These are phyloP conservation scores for Wilcoxina mikolae DNA, from an alignment of 495 filamentous ascomycete genomes.

Conservation along the genomic window DNA sequence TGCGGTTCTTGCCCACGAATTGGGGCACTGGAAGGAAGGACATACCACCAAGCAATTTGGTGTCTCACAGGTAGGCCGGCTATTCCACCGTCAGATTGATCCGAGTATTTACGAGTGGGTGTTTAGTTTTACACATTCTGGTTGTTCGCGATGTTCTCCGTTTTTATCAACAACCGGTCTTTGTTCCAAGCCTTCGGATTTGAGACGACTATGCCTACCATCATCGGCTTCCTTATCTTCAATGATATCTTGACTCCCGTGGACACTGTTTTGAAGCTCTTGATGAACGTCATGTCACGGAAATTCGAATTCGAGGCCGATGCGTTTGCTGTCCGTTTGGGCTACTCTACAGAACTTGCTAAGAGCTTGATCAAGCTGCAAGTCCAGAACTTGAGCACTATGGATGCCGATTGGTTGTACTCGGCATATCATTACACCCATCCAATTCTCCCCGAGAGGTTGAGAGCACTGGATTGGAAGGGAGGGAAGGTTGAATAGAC, in stretches of 20 bases:
- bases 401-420: constrained; percentile 98
- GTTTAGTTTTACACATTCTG: constrained; percentile 85
- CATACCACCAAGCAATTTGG: constrained; percentile 87
- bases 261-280: constrained; percentile 77
- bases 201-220: constrained; percentile 66
- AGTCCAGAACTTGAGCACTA: constrained; percentile 91
- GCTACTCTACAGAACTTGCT: constrained; percentile 74
- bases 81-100: background rate
- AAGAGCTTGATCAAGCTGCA: constrained; percentile 88
- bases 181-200: constrained; percentile 88
- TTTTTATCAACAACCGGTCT: constrained; percentile 89
- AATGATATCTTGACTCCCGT: constrained; percentile 83
- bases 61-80: constrained; percentile 64
- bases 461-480: constrained; percentile 79
- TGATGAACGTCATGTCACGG: constrained; percentile 91
- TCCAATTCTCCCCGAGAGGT: constrained; percentile 82
- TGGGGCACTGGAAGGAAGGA: constrained; percentile 90
- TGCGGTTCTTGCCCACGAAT: constrained; percentile 84
- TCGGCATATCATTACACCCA: constrained; percentile 97
- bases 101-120: constrained; percentile 31
- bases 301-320: constrained; percentile 93
- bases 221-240: constrained; percentile 93
- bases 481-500: constrained; percentile 35
- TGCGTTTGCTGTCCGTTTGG: constrained; percentile 69
- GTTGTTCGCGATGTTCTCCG: constrained; percentile 88